Evolutionary conservation across 2,329 filamentous ascomycete genomes (phyloP), one percentile per base, ranked within the genome.

Genomic region (Sporothrix schenckii): DNA sequence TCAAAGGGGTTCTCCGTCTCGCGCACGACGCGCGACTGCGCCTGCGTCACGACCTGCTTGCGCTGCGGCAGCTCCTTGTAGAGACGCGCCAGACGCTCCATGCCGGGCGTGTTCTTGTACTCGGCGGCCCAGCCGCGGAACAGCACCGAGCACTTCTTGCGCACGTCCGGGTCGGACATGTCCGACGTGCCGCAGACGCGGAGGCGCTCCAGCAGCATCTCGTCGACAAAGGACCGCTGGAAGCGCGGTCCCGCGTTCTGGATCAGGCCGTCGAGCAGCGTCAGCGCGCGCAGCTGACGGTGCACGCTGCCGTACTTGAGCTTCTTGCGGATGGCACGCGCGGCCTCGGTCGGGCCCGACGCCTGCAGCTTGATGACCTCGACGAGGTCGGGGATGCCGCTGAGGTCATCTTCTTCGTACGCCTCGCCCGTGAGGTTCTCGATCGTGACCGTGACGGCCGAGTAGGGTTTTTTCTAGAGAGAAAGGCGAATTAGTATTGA

Each of bases 271-370:
- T 99, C 95, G 1, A 99, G 87, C 66, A 99, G 90, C 13, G 91
- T 91, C 27, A 99, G 86, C 49, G 95, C 92, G 72, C 95, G 89
- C 47, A 98, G 85, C 80, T 99, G 95, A 66, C 93, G 91, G 80
- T 98, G 94, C n/a, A 92, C 86, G 77, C 89, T 97, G 76, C 95
- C 95, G 80, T 99, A 98, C 83, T 99, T 99, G 86, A 99, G 88
- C 84, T 98, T 98, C 87, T 99, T 99, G 72, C 95, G 89, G 76
- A 99, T 87, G 63, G 95, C 94, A 77, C 95, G 89, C 69, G 94
- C 93, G 71, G 94, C 94, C 83, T 99, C 95, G 14, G 88, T 87
- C 1, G 95, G 93, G 0, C 95, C 95, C 7, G 92, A 91, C 34
- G 87, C 86, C 80, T 99, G 95, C 71, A 99, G 88, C 74, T 92